Conservation (phyloP, 148 eudicot genomes). For the Rhododendron molle region DNA sequence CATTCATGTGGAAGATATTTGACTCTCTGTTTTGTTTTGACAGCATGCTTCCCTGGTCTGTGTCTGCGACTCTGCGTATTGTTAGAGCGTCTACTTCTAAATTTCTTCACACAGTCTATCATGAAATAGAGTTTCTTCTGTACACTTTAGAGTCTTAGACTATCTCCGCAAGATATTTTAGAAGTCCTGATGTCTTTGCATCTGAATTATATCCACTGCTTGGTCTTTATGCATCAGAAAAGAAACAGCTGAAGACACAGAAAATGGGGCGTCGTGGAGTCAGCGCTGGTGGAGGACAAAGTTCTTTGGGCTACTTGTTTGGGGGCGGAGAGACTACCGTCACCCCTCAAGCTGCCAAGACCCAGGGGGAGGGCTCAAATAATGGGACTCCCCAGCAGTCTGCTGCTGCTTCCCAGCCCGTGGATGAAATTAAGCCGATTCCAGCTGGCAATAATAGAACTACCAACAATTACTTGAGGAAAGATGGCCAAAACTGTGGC, state of each 20-base stretch:
- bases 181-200: not conserved
- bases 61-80: not conserved
- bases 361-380: slow-evolving; percentile 2
- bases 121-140: not conserved
- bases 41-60: not conserved
- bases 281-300: slow-evolving; percentile 38
- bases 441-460: slow-evolving; percentile 23
- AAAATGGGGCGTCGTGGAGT: slow-evolving; percentile 39
- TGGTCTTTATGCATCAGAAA: not conserved
- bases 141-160: not conserved
- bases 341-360: slow-evolving; percentile 15
- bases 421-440: slow-evolving; percentile 17
- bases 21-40: not conserved
- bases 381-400: slow-evolving; percentile 7
- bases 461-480: slow-evolving; percentile 22
- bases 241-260: not conserved
- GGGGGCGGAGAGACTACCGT: slow-evolving; percentile 26
- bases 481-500: slow-evolving; percentile 35
- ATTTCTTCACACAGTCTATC: not conserved
- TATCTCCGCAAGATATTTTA: not conserved
- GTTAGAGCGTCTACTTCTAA: not conserved
- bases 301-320: slow-evolving; percentile 37
- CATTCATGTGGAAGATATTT: not conserved
- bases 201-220: not conserved
- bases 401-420: slow-evolving; percentile 15